These are phyloP conservation scores for Iris pallida DNA, from an alignment of 116 monocot genomes.

Conservation along the genomic window DNA sequence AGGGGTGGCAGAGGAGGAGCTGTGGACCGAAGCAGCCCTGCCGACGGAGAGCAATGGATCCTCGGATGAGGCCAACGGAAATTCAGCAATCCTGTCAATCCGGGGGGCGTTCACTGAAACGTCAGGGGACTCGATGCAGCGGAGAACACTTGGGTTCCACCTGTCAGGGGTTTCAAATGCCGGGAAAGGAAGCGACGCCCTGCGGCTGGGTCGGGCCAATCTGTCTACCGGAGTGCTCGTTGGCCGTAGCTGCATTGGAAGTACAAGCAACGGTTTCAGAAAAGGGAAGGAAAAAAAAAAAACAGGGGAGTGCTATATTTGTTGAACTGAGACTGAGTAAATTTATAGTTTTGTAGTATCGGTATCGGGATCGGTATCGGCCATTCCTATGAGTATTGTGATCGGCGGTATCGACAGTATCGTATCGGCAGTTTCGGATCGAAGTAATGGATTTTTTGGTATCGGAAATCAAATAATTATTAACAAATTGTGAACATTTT, in stretches of 20 bases:
- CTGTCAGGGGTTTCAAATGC: slow-evolving; percentile 34
- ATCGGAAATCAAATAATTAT: too few species aligned
- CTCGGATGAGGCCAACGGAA: slow-evolving; percentile 79
- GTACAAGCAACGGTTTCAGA: background rate
- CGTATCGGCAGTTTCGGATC: too few species aligned
- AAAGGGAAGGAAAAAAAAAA: too few species aligned
- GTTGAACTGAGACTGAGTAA: too few species aligned
- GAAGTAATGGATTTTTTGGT: too few species aligned
- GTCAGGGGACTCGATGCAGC: slow-evolving; percentile 53
- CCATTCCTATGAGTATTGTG: too few species aligned
- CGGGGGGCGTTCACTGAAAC: slow-evolving; percentile 89
- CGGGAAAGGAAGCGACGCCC: slow-evolving; percentile 73
- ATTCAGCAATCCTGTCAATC: slow-evolving; percentile 91
- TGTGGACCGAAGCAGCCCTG: slow-evolving; percentile 21
- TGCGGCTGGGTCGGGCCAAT: slow-evolving; percentile 29
- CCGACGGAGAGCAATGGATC: slow-evolving; percentile 52
- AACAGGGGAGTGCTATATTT: too few species aligned
- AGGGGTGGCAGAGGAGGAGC: slow-evolving; percentile 23
- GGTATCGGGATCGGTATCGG: too few species aligned
- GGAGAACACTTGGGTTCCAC: slow-evolving; percentile 36
- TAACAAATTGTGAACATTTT: too few species aligned
- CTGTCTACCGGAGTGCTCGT: slow-evolving; percentile 28
- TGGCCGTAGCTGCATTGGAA: slow-evolving; percentile 5
- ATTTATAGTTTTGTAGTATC: too few species aligned
- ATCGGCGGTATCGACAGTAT: too few species aligned